Conservation (phyloP, 805 yeast genomes). For the Yamadazyma ubonensis region DNA sequence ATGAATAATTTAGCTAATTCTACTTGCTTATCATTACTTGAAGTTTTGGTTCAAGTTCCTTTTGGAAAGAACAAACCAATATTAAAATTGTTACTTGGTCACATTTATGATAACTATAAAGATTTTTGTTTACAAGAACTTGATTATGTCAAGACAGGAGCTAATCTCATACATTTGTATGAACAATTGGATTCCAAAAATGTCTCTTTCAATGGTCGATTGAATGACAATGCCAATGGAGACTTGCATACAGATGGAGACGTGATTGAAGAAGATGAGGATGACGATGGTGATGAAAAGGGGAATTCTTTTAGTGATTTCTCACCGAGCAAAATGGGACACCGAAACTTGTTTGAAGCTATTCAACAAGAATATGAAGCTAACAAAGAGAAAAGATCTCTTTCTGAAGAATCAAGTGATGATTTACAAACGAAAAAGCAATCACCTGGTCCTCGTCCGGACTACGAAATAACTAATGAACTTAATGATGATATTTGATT, state of each 20-base stretch:
- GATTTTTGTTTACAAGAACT: conserved; percentile 24
- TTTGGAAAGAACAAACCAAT: conserved; percentile 19
- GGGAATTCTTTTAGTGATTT: not conserved
- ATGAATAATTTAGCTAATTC: conserved; percentile 70
- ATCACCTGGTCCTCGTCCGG: not conserved
- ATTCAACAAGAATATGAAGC: conserved; percentile 9
- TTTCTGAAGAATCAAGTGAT: not conserved
- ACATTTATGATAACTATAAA: conserved; percentile 32
- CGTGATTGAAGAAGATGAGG: conserved; percentile 9
- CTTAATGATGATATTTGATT: conserved; percentile 4
- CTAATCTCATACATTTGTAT: conserved; percentile 19
- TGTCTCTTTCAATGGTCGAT: conserved; percentile 1
- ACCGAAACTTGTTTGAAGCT: conserved; percentile 7
- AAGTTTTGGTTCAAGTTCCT: conserved; percentile 32
- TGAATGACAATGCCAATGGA: conserved; percentile 12
- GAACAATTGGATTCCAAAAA: conserved; percentile 11
- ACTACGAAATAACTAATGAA: conserved; percentile 6
- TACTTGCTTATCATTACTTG: conserved; percentile 68
- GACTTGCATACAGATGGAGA: conserved; percentile 13
- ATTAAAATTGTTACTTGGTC: conserved; percentile 25
- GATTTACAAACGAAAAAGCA: conserved; percentile 5
- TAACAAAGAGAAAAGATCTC: conserved; percentile 5
- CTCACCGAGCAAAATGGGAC: conserved; percentile 4
- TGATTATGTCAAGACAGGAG: conserved; percentile 30
- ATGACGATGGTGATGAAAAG: conserved; percentile 4